Conservation (phyloP, 768 basidiomycete species). For the Neoboletus subvelutipes region DNA sequence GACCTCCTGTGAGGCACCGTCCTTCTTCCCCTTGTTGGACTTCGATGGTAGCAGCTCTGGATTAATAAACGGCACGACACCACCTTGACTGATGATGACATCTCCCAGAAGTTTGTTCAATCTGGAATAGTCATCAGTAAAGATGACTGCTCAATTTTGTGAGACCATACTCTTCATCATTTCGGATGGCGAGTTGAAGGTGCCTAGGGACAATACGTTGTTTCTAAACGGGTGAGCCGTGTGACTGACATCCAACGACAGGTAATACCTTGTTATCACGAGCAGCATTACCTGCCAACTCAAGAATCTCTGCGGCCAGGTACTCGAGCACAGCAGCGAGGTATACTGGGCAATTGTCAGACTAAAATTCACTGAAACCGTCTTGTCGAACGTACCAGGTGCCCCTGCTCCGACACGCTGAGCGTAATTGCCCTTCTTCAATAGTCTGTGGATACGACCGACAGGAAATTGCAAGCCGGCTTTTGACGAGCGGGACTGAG, state of each 20-base stretch:
- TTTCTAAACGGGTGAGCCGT: slow-evolving; percentile 38
- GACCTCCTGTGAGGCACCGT: slow-evolving; percentile 50
- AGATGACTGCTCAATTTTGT: background rate
- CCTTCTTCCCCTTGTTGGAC: slow-evolving; percentile 48
- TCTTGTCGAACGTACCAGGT: slow-evolving; percentile 45
- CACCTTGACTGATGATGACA: slow-evolving; percentile 75
- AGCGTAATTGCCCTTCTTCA: slow-evolving; percentile 74
- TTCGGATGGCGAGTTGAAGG: slow-evolving; percentile 72
- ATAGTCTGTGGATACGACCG: slow-evolving; percentile 75
- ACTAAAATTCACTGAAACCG: background rate
- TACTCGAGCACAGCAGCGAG: slow-evolving; percentile 87
- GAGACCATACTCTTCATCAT: slow-evolving; percentile 63
- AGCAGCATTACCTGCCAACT: slow-evolving; percentile 78
- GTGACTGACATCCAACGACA: background rate
- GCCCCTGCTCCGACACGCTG: slow-evolving; percentile 70
- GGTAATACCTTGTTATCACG: slow-evolving; percentile 61
- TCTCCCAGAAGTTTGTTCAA: slow-evolving; percentile 57
- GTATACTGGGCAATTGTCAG: slow-evolving; percentile 51
- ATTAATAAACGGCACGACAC: slow-evolving; percentile 69
- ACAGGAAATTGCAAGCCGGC: slow-evolving; percentile 76
- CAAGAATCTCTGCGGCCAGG: slow-evolving; percentile 82
- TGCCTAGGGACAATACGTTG: slow-evolving; percentile 80
- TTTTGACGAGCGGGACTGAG: slow-evolving; percentile 65
- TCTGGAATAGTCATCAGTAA: slow-evolving; percentile 27
- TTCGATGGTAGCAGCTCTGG: slow-evolving; percentile 47